phyloP scores from a whole-genome alignment of 139 green algal genomes.

The Coelastrella sp. region DNA sequence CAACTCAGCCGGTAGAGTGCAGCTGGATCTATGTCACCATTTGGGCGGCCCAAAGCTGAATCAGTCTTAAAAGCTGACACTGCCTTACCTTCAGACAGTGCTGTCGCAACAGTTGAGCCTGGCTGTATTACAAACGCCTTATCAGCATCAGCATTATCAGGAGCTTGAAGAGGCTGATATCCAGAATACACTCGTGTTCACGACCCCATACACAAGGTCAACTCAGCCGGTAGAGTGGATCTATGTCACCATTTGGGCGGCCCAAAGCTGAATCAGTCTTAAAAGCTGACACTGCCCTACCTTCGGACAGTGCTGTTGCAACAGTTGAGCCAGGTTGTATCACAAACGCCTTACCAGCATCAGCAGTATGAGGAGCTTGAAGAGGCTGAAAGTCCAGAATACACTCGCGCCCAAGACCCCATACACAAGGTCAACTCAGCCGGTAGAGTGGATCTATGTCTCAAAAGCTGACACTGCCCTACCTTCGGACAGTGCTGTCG shows the following conservation, averaged over 20 bases:
- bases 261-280: not conserved
- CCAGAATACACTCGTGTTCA: constrained; percentile 97
- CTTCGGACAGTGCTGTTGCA: constrained; percentile 84
- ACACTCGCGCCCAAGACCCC: constrained; percentile 99
- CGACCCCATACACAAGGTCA: constrained; percentile 97
- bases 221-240: too few species aligned
- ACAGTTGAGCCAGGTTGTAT: constrained; percentile 95
- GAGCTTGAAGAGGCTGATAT: constrained; percentile 50
- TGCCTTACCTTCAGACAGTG: not conserved
- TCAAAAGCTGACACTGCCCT: too few species aligned
- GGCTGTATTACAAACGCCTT: not conserved
- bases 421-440: constrained; percentile 65
- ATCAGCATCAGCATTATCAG: not conserved
- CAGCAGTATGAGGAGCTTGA: constrained; percentile 8
- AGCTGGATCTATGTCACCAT: too few species aligned
- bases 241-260: too few species aligned
- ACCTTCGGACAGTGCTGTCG: not conserved
- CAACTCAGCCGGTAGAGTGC: too few species aligned
- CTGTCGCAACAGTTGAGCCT: not conserved
- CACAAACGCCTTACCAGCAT: constrained; percentile 38
- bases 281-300: constrained; percentile 24
- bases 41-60: too few species aligned
- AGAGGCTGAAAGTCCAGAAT: constrained; percentile 67
- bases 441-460: too few species aligned
- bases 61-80: too few species aligned